Evolutionary conservation across 2,329 filamentous ascomycete genomes (phyloP), one percentile per base, ranked within the genome.

Genomic region (Colletotrichum acutatum): DNA sequence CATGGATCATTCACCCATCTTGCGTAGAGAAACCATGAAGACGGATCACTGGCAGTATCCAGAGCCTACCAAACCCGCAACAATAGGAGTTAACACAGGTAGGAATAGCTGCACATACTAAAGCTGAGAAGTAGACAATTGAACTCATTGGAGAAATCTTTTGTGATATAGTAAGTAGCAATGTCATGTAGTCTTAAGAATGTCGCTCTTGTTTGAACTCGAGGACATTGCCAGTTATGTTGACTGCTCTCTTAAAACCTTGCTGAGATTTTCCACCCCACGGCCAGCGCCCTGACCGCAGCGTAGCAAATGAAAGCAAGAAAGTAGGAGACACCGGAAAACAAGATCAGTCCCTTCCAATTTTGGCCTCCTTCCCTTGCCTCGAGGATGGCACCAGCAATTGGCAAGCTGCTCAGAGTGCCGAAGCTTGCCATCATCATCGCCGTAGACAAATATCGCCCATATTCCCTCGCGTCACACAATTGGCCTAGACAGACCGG

Each of bases 401-500:
- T 83, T 30, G 87, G 81, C 1, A 86, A 78, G 64, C 85, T 87
- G 66, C 82, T 86, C 4, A 87, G 79, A 0, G 86, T 92, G 74
- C 93, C 93, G 76, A 96, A 92, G 74, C 91, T 93, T 24, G 94
- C 94, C 53, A 95, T 86, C 66, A 93, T 95, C 80, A 95, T 95
- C 68, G 92, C 92, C 0, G 93, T 95, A 1, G 93, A 92, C 78
- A 93, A 94, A 78, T 93, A 94, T 22, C 92, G 85, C 0, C 93
- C 94, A 76, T 95, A 97, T 62, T 95, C 87, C 66, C 92, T 87
- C 3, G 93, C 92, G 42, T 91, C 90, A 80, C 94, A 97, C 16
- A 97, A 86, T 82, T 96, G 94, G 1, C 94, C 93, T 1, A 97
- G 88, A 76, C 94, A 96, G 0, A 97, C 94, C 0, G 95, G 94